These are phyloP conservation scores for Hortiboletus campestris DNA, from an alignment of 768 basidiomycete genomes.

Conservation along the genomic window DNA sequence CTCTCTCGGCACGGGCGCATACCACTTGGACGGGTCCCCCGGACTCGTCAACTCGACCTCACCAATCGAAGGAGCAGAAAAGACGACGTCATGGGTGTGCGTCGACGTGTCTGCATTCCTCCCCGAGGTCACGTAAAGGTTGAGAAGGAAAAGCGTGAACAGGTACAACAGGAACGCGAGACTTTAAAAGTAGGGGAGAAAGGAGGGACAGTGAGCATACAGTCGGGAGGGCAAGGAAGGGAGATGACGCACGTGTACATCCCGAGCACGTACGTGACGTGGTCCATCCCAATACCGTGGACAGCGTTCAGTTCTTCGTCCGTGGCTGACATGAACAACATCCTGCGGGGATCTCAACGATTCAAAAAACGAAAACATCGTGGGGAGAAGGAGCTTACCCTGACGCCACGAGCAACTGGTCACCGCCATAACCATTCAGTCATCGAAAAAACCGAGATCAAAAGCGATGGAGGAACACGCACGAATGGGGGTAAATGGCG, in stretches of 20 bases:
- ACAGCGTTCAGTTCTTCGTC: constrained; percentile 83
- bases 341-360: constrained; percentile 36
- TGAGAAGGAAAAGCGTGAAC: constrained; percentile 66
- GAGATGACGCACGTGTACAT: constrained; percentile 63
- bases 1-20: constrained; percentile 54
- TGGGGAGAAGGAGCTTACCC: constrained; percentile 45
- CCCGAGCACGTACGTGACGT: constrained; percentile 85
- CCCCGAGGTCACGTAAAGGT: constrained; percentile 64
- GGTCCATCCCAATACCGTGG: constrained; percentile 76
- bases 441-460: not conserved
- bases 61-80: constrained; percentile 26
- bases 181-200: constrained; percentile 6
- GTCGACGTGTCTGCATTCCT: constrained; percentile 43
- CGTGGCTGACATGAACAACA: constrained; percentile 90
- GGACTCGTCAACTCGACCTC: constrained; percentile 44
- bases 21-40: constrained; percentile 52
- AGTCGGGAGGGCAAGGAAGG: not conserved
- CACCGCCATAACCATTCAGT: not conserved
- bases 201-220: not conserved
- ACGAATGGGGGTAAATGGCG: constrained; percentile 89
- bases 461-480: constrained; percentile 33
- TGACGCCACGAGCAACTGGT: constrained; percentile 66
- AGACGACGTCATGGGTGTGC: constrained; percentile 10
- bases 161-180: constrained; percentile 77
- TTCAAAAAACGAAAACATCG: not conserved